Base-by-base conservation (phyloP, 345 rosid species). In the Euphorbia peplus region DNA sequence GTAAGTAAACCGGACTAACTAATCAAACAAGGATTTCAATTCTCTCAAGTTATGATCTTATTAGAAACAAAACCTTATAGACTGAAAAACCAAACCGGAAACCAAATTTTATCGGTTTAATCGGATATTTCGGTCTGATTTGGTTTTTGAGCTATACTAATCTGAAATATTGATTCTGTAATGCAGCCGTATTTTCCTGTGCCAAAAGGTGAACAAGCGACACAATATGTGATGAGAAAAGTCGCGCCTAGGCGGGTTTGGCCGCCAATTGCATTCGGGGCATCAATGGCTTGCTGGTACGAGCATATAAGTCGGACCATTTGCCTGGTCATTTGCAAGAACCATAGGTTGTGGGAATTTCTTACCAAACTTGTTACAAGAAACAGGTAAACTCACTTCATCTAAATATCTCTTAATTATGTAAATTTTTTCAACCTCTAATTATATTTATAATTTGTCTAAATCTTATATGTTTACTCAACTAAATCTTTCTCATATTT, bases 231-330 rank as follows among this genome's bases (percentile, higher is more conserved):
- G 54, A 87, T 95, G 97, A 81, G 89, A 72, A 87, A 50, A 75
- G 55, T 92, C 32, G 98, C 98, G 0, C 98, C 98, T 8, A 72
- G 93, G 72, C 87, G 82, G 12, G 90, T 95, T 61, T 95, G 99
- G 97, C 99, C 99, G 30, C 75, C 76, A 4, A 87, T 92, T 59
- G 83, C 90, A 10, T 92, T 95, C 46, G 96, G 90, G 13, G 85
- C 98, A 25, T 95, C 99, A 4, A 75, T 95, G 37, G 97, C 87
- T 22, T 85, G 96, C 78, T 92, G 99, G 98, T 95, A 95, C 61
- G 99, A 95, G 85, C 99, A 95, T 74, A 80, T 95, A 57, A 75
- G 84, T 61, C 84, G 98, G 71, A 88, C 98, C 29, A 72, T 90
- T 52, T 90, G 97, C 84, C 78, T 95, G 62, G 82, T 95, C 15